Evolutionary conservation across 2,329 filamentous ascomycete genomes (phyloP).

Genomic region (Arthrobotrys pseudoclavata): DNA sequence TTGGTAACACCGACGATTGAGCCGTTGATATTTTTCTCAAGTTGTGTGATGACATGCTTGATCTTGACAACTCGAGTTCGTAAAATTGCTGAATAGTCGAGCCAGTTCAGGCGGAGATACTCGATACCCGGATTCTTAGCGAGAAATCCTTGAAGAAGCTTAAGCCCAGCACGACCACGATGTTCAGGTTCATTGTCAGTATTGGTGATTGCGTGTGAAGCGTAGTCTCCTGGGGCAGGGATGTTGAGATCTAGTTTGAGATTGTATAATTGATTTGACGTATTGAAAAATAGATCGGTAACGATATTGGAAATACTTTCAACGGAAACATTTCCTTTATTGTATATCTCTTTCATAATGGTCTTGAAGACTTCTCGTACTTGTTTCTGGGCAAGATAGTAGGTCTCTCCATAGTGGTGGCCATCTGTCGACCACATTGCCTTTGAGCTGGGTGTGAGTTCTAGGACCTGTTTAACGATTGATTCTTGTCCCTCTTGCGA

Average conservation of each 20-base stretch:
- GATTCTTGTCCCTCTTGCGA: conserved; percentile 81
- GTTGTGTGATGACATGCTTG: conserved; percentile 70
- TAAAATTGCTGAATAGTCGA: conserved; percentile 80
- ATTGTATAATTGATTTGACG: conserved; percentile 80
- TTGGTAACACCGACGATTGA: conserved; percentile 74
- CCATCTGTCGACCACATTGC: conserved; percentile 63
- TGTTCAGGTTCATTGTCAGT: conserved; percentile 58
- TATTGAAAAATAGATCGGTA: conserved; percentile 79
- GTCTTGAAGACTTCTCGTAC: conserved; percentile 75
- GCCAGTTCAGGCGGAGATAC: conserved; percentile 81
- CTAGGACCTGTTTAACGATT: conserved; percentile 79
- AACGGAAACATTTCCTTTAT: conserved; percentile 74
- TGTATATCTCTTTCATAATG: conserved; percentile 71
- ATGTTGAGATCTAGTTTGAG: conserved; percentile 69
- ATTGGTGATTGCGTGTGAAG: not conserved
- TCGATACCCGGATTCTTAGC: conserved; percentile 70
- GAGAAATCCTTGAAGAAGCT: conserved; percentile 68
- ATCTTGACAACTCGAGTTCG: conserved; percentile 78
- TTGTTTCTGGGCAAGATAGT: conserved; percentile 61
- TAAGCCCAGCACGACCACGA: conserved; percentile 23
- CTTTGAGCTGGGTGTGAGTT: conserved; percentile 66
- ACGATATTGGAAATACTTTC: conserved; percentile 75
- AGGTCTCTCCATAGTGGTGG: conserved; percentile 61
- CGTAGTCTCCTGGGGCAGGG: conserved; percentile 8
- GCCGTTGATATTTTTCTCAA: conserved; percentile 67